These are phyloP conservation scores for Dillenia suffruticosa DNA, from an alignment of 164 flowering plant genomes.

Conservation along the genomic window DNA sequence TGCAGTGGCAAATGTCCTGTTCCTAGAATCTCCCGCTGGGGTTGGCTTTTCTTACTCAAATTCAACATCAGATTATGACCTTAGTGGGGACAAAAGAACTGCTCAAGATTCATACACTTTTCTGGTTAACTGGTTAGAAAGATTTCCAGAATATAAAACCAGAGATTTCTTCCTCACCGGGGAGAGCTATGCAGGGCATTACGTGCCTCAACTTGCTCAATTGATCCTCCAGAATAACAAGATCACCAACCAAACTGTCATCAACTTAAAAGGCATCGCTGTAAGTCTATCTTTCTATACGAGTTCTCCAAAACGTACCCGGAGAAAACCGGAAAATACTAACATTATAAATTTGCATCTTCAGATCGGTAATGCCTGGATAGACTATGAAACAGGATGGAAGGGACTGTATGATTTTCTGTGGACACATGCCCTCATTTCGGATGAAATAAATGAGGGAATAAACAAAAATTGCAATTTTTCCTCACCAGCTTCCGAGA, in stretches of 20 bases:
- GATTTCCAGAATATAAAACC: slow-evolving; percentile 12
- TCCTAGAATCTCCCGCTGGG: slow-evolving; percentile 1
- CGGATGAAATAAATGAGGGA: slow-evolving; percentile 11
- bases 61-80: not conserved
- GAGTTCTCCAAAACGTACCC: no score
- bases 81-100: not conserved
- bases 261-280: not conserved
- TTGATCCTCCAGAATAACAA: no score
- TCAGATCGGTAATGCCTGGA: slow-evolving; percentile 19
- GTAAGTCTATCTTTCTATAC: not conserved
- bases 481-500: no score
- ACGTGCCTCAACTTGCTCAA: no score
- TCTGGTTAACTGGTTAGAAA: slow-evolving; percentile 14
- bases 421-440: slow-evolving; percentile 17
- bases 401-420: slow-evolving; percentile 13
- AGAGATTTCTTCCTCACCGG: slow-evolving; percentile 15
- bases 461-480: not conserved
- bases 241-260: no score
- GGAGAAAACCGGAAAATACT: no score
- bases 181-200: slow-evolving; percentile 19
- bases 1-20: not conserved
- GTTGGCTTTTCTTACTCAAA: slow-evolving; percentile 5
- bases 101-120: slow-evolving; percentile 9
- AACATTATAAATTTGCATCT: not conserved
- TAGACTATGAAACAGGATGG: slow-evolving; percentile 9